Evolutionary conservation across 768 basidiomycete genomes (phyloP).

Genomic region (Phaeotremella skinneri): DNA sequence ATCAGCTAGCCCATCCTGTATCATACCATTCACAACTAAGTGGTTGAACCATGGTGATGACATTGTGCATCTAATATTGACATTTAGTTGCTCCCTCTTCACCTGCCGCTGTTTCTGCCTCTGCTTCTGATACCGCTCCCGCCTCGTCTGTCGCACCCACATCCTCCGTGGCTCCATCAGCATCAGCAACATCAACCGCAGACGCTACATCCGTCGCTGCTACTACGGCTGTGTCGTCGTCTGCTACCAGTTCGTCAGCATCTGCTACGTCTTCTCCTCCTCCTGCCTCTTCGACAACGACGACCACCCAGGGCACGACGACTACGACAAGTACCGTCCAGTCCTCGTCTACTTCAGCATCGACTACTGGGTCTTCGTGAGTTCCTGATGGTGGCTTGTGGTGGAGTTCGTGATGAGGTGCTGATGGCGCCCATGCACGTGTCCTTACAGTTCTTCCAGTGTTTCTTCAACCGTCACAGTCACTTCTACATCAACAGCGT

Average conservation of each 20-base stretch:
- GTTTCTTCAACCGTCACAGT: background rate
- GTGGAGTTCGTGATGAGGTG: no score
- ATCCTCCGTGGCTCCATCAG: conserved; percentile 2
- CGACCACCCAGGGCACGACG: conserved; percentile 4
- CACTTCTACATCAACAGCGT: background rate
- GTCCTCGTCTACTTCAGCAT: conserved; percentile 13
- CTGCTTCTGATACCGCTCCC: conserved; percentile 7
- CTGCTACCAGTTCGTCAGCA: conserved; percentile 4
- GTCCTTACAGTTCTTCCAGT: background rate
- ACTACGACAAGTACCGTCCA: conserved; percentile 26
- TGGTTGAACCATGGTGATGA: background rate
- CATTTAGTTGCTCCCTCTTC: conserved; percentile 7
- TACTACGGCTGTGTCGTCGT: background rate
- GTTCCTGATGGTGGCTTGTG: no score
- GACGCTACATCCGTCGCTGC: background rate
- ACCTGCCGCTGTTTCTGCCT: conserved; percentile 5
- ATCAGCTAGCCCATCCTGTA: background rate
- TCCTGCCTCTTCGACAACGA: background rate
- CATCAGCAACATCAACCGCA: background rate
- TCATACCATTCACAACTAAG: background rate
- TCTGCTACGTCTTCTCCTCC: conserved; percentile 8
- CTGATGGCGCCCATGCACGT: conserved; percentile 11
- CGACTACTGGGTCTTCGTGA: conserved; percentile 5
- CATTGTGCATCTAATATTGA: background rate
- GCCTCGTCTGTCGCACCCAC: conserved; percentile 7